Evolutionary conservation across 2,329 filamentous ascomycete genomes (phyloP).

Genomic region (Stenocarpella maydis): DNA sequence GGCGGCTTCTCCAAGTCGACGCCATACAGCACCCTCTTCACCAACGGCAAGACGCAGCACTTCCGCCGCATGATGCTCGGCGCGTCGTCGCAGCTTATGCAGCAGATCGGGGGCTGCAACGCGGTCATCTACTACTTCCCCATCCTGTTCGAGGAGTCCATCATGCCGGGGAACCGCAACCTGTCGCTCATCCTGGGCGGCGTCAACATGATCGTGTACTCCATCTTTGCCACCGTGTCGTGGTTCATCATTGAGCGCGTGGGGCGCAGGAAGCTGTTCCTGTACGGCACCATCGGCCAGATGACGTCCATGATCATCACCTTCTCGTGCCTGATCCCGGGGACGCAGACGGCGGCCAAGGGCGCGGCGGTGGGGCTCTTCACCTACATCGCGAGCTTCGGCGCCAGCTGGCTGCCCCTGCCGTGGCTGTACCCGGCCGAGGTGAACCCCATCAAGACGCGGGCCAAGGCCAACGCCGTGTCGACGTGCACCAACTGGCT

Average conservation of each 20-base stretch:
- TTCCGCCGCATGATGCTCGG: constrained; percentile 71
- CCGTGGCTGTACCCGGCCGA: constrained; percentile 71
- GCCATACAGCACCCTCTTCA: constrained; percentile 63
- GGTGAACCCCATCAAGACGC: constrained; percentile 66
- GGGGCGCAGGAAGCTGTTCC: constrained; percentile 68
- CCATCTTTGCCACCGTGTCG: constrained; percentile 65
- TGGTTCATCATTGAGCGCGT: constrained; percentile 59
- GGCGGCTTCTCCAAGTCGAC: constrained; percentile 56
- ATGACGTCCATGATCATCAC: constrained; percentile 66
- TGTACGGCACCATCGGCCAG: constrained; percentile 70
- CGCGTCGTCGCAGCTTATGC: constrained; percentile 66
- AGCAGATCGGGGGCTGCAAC: constrained; percentile 67
- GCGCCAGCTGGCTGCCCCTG: constrained; percentile 61
- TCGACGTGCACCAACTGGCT: constrained; percentile 69
- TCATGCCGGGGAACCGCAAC: constrained; percentile 50
- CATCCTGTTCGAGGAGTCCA: constrained; percentile 60
- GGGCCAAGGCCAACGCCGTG: constrained; percentile 70
- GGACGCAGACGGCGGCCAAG: constrained; percentile 43
- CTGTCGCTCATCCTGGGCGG: constrained; percentile 62
- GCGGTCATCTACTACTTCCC: constrained; percentile 70
- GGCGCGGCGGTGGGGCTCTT: constrained; percentile 62
- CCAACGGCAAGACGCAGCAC: constrained; percentile 70
- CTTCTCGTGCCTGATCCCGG: constrained; percentile 47
- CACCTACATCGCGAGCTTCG: constrained; percentile 44
- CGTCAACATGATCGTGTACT: constrained; percentile 67